These are phyloP conservation scores for Aspergillus clavatus DNA, from an alignment of 2,329 filamentous ascomycete species.

Conservation along the genomic window DNA sequence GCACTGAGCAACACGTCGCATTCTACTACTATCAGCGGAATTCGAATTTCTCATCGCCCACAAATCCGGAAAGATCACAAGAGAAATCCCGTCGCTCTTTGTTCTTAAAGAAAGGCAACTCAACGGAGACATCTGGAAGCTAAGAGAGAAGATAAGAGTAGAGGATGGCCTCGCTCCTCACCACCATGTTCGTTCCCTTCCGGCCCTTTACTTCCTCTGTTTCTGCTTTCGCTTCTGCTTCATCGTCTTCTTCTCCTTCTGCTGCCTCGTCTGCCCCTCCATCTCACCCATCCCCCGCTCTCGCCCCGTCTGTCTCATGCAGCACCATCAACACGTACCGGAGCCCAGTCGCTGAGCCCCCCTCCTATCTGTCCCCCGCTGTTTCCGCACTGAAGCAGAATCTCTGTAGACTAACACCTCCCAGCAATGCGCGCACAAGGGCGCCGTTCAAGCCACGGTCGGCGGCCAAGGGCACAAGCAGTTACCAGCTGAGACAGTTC, in stretches of 20 bases:
- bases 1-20: constrained; percentile 8
- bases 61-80: constrained; percentile 15
- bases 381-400: constrained; percentile 35
- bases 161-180: constrained; percentile 71
- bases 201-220: constrained; percentile 26
- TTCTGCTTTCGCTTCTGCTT: too few relatives aligned
- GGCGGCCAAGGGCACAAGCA: constrained; percentile 77
- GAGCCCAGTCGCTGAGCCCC: constrained; percentile 26
- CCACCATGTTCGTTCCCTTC: constrained; percentile 66
- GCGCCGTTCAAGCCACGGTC: constrained; percentile 88
- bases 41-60: constrained; percentile 4
- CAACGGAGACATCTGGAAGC: background rate
- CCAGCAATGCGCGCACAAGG: constrained; percentile 78
- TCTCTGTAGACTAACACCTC: constrained; percentile 37
- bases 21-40: constrained; percentile 20
- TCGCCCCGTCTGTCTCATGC: constrained; percentile 26
- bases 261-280: constrained; percentile 16
- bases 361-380: constrained; percentile 35
- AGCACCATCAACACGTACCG: constrained; percentile 29
- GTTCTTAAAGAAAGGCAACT: constrained; percentile 2
- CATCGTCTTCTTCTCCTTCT: constrained; percentile 17
- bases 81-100: constrained; percentile 5
- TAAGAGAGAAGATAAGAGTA: constrained; percentile 1
- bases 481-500: constrained; percentile 94
- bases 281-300: constrained; percentile 13